Evolutionary conservation across 1,139 yeast species (phyloP), one percentile per base, ranked within the genome.

Genomic region (Hyphopichia fennica): DNA sequence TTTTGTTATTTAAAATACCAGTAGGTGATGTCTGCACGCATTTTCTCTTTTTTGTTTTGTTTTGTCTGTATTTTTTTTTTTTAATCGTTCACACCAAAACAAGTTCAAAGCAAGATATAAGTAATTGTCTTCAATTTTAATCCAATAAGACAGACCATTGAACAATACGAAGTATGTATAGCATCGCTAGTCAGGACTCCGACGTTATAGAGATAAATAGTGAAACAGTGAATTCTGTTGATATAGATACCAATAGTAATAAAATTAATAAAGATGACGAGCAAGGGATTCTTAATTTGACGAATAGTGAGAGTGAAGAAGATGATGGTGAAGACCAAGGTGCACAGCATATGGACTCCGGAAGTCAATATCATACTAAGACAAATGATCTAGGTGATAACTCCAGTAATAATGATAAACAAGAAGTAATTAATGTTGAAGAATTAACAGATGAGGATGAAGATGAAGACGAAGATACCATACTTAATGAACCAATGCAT

Each of bases 361-460:
- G 13, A 4, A 25, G 11, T 25, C 9, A 25, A 25, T 9, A 8
- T 25, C 4, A 25, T 25, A 25, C 28, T 25, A 25, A 25, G 28
- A 5, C 4, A 7, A 7, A 25, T 25, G 11, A 5, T 25, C 28
- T 25, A 25, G 28, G 28, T 9, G 28, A 25, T 25, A 11, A 25
- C 11, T 7, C 7, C 11, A 11, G 28, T 11, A 25, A 11, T 10
- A 11, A 25, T 25, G n/a, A n/a, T n/a, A n/a, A n/a, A n/a, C 28
- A 25, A 25, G 28, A 25, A 25, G 17, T 29, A 8, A 39, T 33
- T 16, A 30, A 18, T 14, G 8, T 27, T 6, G 41, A 38, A 16
- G 43, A 38, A 10, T 32, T 25, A 15, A 27, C 22, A 14, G 39
- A 30, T 10, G 31, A 35, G 9, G 42, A 31, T 3, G 18, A 8